Evolutionary conservation across 2,329 filamentous ascomycete species (phyloP).

Genomic region (Microsporum canis): DNA sequence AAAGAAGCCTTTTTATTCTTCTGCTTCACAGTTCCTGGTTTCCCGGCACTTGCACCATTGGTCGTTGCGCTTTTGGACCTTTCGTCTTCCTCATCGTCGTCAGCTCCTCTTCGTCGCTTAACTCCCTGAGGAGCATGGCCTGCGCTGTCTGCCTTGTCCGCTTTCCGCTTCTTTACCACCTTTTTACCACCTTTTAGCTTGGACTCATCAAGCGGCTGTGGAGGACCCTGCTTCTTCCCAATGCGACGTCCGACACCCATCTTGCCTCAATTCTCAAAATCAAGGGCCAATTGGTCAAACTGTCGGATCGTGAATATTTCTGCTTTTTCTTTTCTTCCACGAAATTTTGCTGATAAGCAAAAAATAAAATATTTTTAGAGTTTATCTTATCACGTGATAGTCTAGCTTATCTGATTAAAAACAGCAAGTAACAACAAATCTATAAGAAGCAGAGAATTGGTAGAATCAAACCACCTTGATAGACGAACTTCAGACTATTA

Average conservation of each 20-base stretch:
- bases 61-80: constrained; percentile 53
- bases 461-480: not conserved
- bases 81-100: constrained; percentile 31
- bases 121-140: constrained; percentile 24
- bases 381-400: constrained; percentile 1
- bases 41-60: constrained; percentile 31
- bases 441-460: not conserved
- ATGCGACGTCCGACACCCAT: constrained; percentile 90
- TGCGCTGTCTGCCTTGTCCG: constrained; percentile 49
- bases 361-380: constrained; percentile 5
- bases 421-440: not conserved
- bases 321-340: not conserved
- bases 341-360: constrained; percentile 4
- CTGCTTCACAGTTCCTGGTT: constrained; percentile 30
- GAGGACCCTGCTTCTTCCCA: constrained; percentile 82
- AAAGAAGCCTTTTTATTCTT: constrained; percentile 22
- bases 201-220: constrained; percentile 65
- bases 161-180: constrained; percentile 69
- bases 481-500: not conserved
- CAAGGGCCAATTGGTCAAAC: not conserved
- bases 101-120: constrained; percentile 12
- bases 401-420: constrained; percentile 1
- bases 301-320: not conserved
- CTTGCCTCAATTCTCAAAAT: constrained; percentile 23
- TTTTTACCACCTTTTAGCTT: constrained; percentile 55